Evolutionary conservation across 164 flowering plant genomes (phyloP).

Genomic region (Stephania yunnanensis): DNA sequence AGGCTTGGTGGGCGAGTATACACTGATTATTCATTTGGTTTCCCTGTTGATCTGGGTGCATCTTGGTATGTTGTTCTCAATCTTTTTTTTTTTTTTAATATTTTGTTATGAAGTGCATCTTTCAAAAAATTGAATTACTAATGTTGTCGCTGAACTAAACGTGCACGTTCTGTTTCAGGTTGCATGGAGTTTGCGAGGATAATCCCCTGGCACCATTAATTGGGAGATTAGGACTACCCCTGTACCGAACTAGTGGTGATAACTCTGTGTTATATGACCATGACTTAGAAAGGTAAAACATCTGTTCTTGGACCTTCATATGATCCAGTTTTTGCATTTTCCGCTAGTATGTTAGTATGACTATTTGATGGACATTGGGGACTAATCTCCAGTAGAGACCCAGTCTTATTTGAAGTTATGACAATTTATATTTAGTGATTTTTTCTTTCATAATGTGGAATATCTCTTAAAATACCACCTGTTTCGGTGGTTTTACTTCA

Average conservation of each 20-base stretch:
- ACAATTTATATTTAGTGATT: not conserved
- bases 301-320: not conserved
- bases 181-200: constrained; percentile 94
- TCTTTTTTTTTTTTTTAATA: not conserved
- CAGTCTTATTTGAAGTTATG: not conserved
- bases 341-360: not conserved
- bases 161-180: constrained; percentile 37
- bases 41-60: constrained; percentile 92
- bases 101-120: not conserved
- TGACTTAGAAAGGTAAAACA: constrained; percentile 75
- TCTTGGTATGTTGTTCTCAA: constrained; percentile 50
- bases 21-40: constrained; percentile 84
- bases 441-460: not conserved
- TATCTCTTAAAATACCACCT: not conserved
- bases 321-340: not conserved
- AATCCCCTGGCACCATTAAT: constrained; percentile 93
- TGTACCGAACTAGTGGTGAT: constrained; percentile 96
- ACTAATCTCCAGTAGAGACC: not conserved
- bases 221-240: constrained; percentile 74
- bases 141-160: not conserved
- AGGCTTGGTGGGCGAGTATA: constrained; percentile 81
- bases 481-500: not conserved
- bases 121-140: not conserved
- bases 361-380: not conserved
- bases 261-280: constrained; percentile 96